Evolutionary conservation across 345 rosid genomes (phyloP).

Genomic region (Mangifera indica): DNA sequence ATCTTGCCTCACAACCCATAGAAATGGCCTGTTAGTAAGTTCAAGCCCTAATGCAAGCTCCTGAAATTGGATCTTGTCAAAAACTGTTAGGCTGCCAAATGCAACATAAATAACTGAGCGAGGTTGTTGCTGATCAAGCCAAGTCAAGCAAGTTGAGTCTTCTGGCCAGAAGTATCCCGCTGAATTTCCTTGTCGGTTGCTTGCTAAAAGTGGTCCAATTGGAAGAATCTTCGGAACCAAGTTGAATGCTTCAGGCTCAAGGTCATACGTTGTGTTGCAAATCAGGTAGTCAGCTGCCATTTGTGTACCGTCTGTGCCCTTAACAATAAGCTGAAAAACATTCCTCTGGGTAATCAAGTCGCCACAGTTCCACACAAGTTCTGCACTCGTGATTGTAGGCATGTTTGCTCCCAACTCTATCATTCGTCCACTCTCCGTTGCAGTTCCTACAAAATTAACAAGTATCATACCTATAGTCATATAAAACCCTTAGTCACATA

Average conservation of each 20-base stretch:
- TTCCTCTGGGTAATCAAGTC: neutral
- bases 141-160: conserved; percentile 30
- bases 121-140: conserved; percentile 33
- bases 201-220: conserved; percentile 31
- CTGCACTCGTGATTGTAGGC: neutral
- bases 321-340: neutral
- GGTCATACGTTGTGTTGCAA: conserved; percentile 35
- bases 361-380: neutral
- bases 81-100: conserved; percentile 36
- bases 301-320: too few species aligned
- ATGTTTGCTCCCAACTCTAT: neutral
- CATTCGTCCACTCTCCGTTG: neutral
- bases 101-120: conserved; percentile 39
- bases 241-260: conserved; percentile 29
- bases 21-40: conserved; percentile 15
- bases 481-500: too few species aligned
- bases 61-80: conserved; percentile 22
- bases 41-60: conserved; percentile 39
- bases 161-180: conserved; percentile 34
- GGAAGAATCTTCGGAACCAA: conserved; percentile 14
- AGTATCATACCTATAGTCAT: too few species aligned
- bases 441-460: neutral
- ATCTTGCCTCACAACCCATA: conserved; percentile 17
- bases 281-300: neutral
- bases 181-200: conserved; percentile 10